A percentile compares a stretch with the other conserved stretches of the same genome.
Evolutionary conservation across 2,329 filamentous ascomycete genomes (phyloP).

Genomic region (Colletotrichum sp.): DNA sequence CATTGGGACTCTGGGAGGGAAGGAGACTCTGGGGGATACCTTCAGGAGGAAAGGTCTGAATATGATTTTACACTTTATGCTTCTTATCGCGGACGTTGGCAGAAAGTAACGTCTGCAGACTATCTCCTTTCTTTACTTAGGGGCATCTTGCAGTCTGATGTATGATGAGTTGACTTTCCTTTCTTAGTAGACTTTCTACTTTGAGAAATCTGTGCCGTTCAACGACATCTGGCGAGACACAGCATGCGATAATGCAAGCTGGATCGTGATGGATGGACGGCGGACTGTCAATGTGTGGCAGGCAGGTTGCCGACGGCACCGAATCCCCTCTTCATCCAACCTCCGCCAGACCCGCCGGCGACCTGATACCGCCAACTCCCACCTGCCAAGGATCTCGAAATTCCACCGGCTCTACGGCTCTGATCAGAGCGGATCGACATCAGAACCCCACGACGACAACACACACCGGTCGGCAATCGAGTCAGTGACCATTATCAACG

Average conservation of each 20-base stretch:
- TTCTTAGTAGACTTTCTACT: neutral
- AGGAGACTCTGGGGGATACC: neutral
- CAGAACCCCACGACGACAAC: neutral
- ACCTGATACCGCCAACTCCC: neutral
- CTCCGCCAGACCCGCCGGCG: neutral
- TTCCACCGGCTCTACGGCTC: neutral
- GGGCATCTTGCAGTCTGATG: neutral
- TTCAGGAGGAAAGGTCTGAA: neutral
- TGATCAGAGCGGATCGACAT: neutral
- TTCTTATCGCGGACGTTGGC: neutral
- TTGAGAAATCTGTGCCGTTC: neutral
- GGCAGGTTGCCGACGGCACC: neutral
- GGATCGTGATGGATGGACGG: rapidly evolving
- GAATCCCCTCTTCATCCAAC: neutral
- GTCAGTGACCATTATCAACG: neutral
- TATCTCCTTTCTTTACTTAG: neutral
- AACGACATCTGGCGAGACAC: neutral
- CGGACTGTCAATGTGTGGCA: neutral
- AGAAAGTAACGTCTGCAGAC: neutral
- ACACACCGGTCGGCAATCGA: neutral
- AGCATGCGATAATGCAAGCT: neutral
- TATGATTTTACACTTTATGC: neutral
- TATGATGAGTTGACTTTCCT: neutral
- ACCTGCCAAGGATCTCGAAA: neutral
- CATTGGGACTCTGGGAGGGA: neutral